Evolutionary conservation across 306 rosid species (phyloP), one percentile per base, ranked within the genome.

Genomic region (Cicer yamashitae): DNA sequence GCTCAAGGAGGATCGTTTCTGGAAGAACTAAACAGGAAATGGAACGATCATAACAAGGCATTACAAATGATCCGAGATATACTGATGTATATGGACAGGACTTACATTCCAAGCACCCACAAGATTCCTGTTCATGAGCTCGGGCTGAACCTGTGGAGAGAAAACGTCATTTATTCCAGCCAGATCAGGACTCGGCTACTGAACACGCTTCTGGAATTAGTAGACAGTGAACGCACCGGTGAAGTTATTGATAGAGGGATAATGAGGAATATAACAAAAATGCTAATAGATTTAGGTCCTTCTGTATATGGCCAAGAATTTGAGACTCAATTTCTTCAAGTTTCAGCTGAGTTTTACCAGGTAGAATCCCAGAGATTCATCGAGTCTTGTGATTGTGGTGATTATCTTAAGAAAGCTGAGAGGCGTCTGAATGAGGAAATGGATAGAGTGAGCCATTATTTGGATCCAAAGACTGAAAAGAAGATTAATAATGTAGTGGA

Each of bases 31-130:
- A 91, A 93, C 84, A 84, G 89, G 86, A 89, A 87, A 82, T 93
- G 98, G 97, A 84, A 90, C 12, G 96, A 91, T 50, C 98, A 93
- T 74, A 91, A 91, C 74, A 91, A 91, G 85, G 93, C 98, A 62
- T 75, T 89, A 77, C 97, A 89, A 76, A 93, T 91, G 97, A 91
- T 93, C 20, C 82, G 98, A 73, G 97, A 93, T 84, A 91, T 91
- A 82, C 77, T 93, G 80, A 91, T 94, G 98, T 94, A 91, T 85
- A 94, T 94, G 98, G 98, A 94, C 76, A 91, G 98, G 78, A 94
- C 98, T 78, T 90, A 90, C 83, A 86, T 94, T 67, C 94, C 96
- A 41, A 88, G 96, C 76, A 77, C 90, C 54, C 96, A 84, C 68
- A 94, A 88, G 83, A 91, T 93, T 10, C 97, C 94, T 41, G 98